These are phyloP conservation scores for Zygoascus hellenicus DNA, from an alignment of 1,139 yeast species.

Conservation along the genomic window DNA sequence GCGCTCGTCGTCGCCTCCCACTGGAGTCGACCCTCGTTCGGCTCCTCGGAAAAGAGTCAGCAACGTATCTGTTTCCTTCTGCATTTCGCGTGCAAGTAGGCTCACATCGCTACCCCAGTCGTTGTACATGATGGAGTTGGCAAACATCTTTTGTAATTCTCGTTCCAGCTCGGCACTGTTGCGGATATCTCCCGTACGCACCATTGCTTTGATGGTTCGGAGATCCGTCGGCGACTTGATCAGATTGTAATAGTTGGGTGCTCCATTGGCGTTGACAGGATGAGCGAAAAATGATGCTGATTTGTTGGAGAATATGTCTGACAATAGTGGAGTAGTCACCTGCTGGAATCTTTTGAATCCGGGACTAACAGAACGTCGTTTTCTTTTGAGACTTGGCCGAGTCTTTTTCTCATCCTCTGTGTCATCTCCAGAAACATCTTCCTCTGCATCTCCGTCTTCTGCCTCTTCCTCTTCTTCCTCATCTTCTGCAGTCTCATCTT, in stretches of 20 bases:
- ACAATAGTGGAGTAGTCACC: constrained; percentile 45
- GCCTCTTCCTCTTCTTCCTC: constrained; percentile 12
- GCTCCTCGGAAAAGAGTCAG: constrained; percentile 33
- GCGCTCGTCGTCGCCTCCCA: constrained; percentile 12
- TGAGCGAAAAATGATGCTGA: constrained; percentile 69
- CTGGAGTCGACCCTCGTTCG: constrained; percentile 20
- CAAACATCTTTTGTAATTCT: constrained; percentile 70
- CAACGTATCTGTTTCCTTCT: constrained; percentile 33
- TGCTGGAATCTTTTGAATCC: constrained; percentile 27
- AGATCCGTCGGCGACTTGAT: constrained; percentile 64
- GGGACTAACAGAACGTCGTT: constrained; percentile 3
- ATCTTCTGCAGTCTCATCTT: constrained; percentile 12
- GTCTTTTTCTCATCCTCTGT: constrained; percentile 11
- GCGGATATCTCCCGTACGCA: constrained; percentile 55
- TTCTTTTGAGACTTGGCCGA: background rate
- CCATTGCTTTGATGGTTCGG: constrained; percentile 52
- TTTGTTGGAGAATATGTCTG: constrained; percentile 62
- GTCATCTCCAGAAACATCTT: constrained; percentile 13
- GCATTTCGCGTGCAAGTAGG: constrained; percentile 61
- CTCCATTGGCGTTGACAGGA: constrained; percentile 63
- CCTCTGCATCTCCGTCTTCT: constrained; percentile 8
- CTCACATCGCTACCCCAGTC: constrained; percentile 59
- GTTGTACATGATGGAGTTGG: constrained; percentile 80
- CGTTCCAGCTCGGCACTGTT: constrained; percentile 51
- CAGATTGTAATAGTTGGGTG: constrained; percentile 60